Conservation (phyloP, 768 basidiomycete species). For the Rhodotorula babjevae region DNA sequence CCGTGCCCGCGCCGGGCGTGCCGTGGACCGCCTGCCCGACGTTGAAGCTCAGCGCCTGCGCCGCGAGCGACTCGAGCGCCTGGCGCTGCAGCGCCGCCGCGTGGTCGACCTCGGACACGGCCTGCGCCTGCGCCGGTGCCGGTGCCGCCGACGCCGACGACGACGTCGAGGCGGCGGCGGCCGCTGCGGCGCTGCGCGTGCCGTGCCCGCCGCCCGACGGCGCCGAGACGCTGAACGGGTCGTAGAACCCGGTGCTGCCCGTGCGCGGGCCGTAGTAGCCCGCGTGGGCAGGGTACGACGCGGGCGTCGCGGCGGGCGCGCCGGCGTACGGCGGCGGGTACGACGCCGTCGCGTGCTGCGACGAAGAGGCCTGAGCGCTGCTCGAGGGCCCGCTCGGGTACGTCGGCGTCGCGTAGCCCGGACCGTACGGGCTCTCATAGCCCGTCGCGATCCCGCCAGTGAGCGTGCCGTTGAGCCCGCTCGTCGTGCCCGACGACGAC, state of each 20-base stretch:
- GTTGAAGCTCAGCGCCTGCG: conserved; percentile 22
- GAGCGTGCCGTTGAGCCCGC: conserved; percentile 9
- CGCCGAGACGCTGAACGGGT: conserved; percentile 12
- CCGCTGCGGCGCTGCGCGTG: background rate
- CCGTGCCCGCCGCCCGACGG: background rate
- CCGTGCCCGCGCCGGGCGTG: background rate
- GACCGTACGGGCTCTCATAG: conserved; percentile 17
- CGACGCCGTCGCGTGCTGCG: background rate
- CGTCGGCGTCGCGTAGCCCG: background rate
- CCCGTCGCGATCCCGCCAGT: conserved; percentile 1
- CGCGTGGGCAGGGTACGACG: background rate
- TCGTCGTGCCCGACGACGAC: conserved; percentile 4
- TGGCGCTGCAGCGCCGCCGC: background rate
- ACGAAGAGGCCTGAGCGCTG: background rate
- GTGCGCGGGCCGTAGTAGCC: conserved; percentile 1
- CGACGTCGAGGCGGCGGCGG: too few species aligned
- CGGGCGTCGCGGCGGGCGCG: background rate
- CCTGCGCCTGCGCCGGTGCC: background rate
- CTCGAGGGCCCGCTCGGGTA: background rate
- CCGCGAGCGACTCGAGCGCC: conserved; percentile 16
- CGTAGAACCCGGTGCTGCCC: background rate
- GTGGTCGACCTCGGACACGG: background rate
- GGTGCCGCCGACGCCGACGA: too few species aligned
- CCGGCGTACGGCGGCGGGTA: background rate
- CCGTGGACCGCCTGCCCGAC: background rate